phyloP scores from a whole-genome alignment of 495 filamentous ascomycete species.

The Penicillium waksmanii region DNA sequence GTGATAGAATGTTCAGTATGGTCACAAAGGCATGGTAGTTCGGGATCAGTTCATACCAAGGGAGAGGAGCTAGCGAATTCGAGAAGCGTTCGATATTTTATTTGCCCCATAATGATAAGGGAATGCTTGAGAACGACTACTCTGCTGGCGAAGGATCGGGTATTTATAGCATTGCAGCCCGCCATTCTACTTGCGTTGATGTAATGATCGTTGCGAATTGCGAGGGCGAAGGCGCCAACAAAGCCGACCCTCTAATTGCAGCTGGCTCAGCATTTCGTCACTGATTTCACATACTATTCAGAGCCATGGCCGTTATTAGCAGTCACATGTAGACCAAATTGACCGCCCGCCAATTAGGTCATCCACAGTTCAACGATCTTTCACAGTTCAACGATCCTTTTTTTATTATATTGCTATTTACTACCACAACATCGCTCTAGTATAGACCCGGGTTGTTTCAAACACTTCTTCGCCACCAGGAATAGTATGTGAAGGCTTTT shows the following conservation, averaged over 20 bases:
- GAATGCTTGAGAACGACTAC: too few species aligned
- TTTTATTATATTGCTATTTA: too few species aligned
- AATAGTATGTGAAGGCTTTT: too few species aligned
- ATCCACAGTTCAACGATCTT: too few species aligned
- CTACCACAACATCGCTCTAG: too few species aligned
- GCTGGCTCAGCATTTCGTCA: not conserved
- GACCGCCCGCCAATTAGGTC: too few species aligned
- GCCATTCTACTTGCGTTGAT: not conserved
- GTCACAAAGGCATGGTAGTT: not conserved
- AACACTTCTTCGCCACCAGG: too few species aligned
- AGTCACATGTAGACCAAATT: too few species aligned
- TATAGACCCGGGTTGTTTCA: too few species aligned
- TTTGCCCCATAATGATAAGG: not conserved
- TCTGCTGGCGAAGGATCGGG: not conserved
- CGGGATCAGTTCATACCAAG: not conserved
- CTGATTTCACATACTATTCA: not conserved
- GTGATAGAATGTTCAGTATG: not conserved
- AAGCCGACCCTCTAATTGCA: not conserved
- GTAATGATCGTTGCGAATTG: not conserved
- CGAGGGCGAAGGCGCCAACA: not conserved
- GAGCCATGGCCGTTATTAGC: not conserved
- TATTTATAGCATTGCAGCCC: not conserved
- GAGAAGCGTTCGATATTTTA: too few species aligned
- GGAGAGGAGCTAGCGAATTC: not conserved
- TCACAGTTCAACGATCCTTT: too few species aligned